Evolutionary conservation across 2,329 filamentous ascomycete species (phyloP), one percentile per base, ranked within the genome.

Genomic region (Exophiala mesophila): DNA sequence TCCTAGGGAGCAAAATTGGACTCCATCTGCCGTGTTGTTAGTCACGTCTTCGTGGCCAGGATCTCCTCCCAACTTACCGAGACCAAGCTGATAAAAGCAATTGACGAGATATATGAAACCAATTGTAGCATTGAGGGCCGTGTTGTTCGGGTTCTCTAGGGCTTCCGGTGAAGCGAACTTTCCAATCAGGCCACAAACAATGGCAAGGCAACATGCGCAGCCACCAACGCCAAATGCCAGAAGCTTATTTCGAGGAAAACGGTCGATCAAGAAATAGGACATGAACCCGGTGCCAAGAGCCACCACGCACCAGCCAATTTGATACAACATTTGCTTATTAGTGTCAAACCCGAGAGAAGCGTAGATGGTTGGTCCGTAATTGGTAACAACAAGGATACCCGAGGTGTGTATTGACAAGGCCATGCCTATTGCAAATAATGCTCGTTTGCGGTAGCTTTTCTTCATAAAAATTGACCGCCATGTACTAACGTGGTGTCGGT

Each of bases 381-480:
- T 66, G 38, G 67, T 63, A 32, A 70, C 67, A 3, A 71, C 63
- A 31, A 69, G 70, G 39, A 69, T 67, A 10, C 71, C 72, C 16
- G 4, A 69, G 59, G 35, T 66, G 10, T 53, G 47, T 18, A 50
- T 53, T 10, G 38, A 45, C 12, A 41, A n/a, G 7, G 32, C 39
- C 31, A 41, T 50, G 20, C 37, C 41, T 4, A 41, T 32, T 5
- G 38, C 41, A 4, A 53, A 24, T 9, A 53, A 20, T 9, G 36
- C 31, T 3, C 50, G 37, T 36, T 53, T 53, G 8, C 44, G 47
- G 29, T 50, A 53, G 18, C 37, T 41, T 19, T 36, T 39, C 39
- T 50, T 53, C 10, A 36, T 19, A 28, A 50, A 16, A 24, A 53
- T 42, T 12, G 44, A 40, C 39, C 31, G 37, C 44, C 44, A 53